Base-by-base conservation (phyloP, 345 rosid species). In the Hirschfeldia incana region DNA sequence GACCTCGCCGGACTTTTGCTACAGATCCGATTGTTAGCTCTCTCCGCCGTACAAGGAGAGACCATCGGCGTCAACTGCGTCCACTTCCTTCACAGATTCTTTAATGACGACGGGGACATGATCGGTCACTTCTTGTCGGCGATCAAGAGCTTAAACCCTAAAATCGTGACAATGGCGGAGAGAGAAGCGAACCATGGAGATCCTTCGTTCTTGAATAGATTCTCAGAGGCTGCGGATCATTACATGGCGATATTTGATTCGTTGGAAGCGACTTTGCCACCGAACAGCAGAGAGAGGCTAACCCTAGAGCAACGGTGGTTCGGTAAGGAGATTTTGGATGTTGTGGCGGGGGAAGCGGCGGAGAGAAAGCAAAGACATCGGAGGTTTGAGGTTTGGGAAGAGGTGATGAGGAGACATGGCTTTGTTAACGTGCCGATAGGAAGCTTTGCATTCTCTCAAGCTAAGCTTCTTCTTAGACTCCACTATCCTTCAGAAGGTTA, bases 401-500 rank as follows among this genome's bases (percentile, higher is more conserved):
- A 83, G 78, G 82, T 89, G 65, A 75, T 95, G 69, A 84, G 88
- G 55, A 85, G 93, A 55, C 61, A 85, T n/a, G 96, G 97, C 0
- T 93, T 92, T 61, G 70, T 64, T 17, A 89, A 89, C 74, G 89
- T 93, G 34, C 88, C 98, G 0, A 76, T 93, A 33, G 92, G 99
- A 75, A 88, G 92, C 27, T 95, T 86, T 53, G 96, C 97, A 30
- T 74, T 87, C 8, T 90, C 99, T 9, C 99, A 95, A 83, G 99
- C 99, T 6, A 93, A 92, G 88, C 90, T 95, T 66, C 88, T 95
- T 11, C 79, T 95, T 26, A 85, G 97, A 77, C 97, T 95, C 59
- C 98, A 95, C 76, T 95, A 95, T 82, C 99, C 99, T 16, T 90
- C 93, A 1, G 99, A 92, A 77, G 99, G 99, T 75, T 95, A 90